Percentiles rank a stretch among this genome's conserved stretches.
phyloP scores from a whole-genome alignment of 1,284 basidiomycete species.

The Caloboletus firmus region DNA sequence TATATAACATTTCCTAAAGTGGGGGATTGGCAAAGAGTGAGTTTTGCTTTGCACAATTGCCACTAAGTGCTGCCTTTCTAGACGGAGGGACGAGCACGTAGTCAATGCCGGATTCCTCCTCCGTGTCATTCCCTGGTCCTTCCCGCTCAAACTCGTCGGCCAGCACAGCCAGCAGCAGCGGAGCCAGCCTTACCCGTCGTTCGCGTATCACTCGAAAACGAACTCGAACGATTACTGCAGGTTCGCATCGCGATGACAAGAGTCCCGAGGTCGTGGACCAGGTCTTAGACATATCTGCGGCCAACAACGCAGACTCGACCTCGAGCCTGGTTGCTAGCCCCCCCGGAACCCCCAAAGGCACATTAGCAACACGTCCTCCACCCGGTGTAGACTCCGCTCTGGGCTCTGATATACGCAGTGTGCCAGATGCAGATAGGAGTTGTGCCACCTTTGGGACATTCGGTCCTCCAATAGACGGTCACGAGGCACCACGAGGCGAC shows the following conservation, averaged over 20 bases:
- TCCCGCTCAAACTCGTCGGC: conserved; percentile 45
- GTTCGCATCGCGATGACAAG: conserved; percentile 22
- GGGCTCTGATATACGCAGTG: conserved; percentile 12
- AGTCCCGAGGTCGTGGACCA: conserved; percentile 15
- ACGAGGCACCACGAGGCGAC: conserved; percentile 9
- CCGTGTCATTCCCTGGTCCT: conserved; percentile 28
- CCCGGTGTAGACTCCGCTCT: conserved; percentile 10
- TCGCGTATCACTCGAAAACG: conserved; percentile 35
- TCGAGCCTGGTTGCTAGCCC: conserved; percentile 5
- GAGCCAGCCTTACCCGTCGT: conserved; percentile 33
- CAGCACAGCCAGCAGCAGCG: conserved; percentile 42
- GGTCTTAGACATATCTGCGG: conserved; percentile 31
- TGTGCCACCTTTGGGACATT: conserved; percentile 27
- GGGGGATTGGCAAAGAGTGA: conserved; percentile 10
- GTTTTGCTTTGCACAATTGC: conserved; percentile 30
- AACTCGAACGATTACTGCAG: conserved; percentile 28
- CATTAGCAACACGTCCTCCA: conserved; percentile 13
- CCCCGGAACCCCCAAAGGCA: conserved; percentile 10
- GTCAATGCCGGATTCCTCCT: conserved; percentile 35
- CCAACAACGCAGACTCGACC: conserved; percentile 17
- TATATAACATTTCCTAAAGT: conserved; percentile 33
- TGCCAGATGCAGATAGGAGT: conserved; percentile 27
- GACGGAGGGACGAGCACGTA: conserved; percentile 24
- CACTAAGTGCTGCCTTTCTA: conserved; percentile 10
- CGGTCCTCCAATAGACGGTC: conserved; percentile 21